A percentile compares a stretch with the other conserved stretches of the same genome.
phyloP scores from a whole-genome alignment of 371 early-diverging fungal genomes.

The Paraphysoderma sedebokerense region DNA sequence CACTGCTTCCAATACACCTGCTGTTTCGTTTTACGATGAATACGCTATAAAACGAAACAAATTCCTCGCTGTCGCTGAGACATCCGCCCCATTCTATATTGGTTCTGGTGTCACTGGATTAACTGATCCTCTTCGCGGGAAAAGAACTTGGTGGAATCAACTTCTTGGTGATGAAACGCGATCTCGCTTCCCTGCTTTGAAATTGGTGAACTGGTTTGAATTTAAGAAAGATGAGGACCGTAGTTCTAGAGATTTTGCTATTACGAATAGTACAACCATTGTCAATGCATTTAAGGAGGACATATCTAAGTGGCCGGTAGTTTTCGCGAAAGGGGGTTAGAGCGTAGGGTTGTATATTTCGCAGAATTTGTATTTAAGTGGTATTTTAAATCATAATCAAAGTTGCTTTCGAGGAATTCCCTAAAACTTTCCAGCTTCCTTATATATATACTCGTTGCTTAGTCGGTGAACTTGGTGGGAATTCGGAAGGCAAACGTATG shows the following conservation, averaged over 20 bases:
- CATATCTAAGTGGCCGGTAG: not conserved
- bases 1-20: too few species aligned
- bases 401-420: too few species aligned
- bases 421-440: too few species aligned
- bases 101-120: not conserved
- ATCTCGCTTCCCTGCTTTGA: not conserved
- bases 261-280: not conserved
- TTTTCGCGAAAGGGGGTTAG: too few species aligned
- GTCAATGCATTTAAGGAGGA: not conserved
- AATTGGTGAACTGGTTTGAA: not conserved
- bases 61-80: conserved; percentile 9
- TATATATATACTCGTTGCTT: too few species aligned
- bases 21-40: conserved; percentile 6
- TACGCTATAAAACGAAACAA: conserved; percentile 6
- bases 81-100: conserved; percentile 7
- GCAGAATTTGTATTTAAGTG: too few species aligned
- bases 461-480: too few species aligned
- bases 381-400: too few species aligned
- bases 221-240: not conserved
- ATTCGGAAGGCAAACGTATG: too few species aligned
- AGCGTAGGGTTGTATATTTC: too few species aligned
- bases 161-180: not conserved
- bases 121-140: conserved; percentile 5
- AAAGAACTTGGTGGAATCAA: conserved; percentile 9
- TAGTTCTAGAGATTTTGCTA: not conserved